Evolutionary conservation across 768 basidiomycete genomes (phyloP), one percentile per base, ranked within the genome.

Genomic region (Xerocomellus intermedius): DNA sequence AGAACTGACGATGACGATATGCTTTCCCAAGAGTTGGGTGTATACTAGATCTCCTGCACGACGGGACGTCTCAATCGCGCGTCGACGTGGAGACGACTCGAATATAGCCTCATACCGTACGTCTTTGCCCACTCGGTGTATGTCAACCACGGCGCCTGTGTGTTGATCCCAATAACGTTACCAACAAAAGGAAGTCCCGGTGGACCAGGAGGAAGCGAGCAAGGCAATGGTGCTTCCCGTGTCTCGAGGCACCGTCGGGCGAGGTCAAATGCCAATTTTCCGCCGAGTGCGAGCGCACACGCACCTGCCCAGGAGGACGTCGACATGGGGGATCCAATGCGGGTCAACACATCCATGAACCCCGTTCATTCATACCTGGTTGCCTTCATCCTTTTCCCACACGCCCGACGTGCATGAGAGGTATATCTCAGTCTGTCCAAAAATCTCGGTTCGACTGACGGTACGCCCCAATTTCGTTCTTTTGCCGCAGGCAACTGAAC

Each of bases 1-100:
- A 13, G 73, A 73, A 61, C 74, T 82, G 39, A 84, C 56, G 51
- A 83, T 64, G 41, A 83, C 60, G 28, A 76, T 72, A 28, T 68
- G 66, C n/a, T 73, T 69, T 52, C 78, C 81, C 58, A 79, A 75
- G 8, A 78, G 66, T 30, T 69, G 73, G 44, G 80, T 77, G 21
- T 78, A 76, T 10, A 84, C 73, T 4, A 85, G 62, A 8, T 76
- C 67, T 1, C 78, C 74, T 78, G 38, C 17, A 13, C 8, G 22
- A 19, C 17, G 36, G 12, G 28, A 28, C 13, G 39, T 28, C 24
- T n/a, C n/a, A 17, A 32, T 35, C 19, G 5, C 17, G 9, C 39
- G 28, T 9, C 48, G n/a, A 30, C 8, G 22, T 8, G 24, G 42
- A 42, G 6, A 42, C 21, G 42, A 45, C 10, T 4, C 44, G 21